Evolutionary conservation across 257 asterid genomes (phyloP), one percentile per base, ranked within the genome.

Genomic region (Solanum gandarillasii): DNA sequence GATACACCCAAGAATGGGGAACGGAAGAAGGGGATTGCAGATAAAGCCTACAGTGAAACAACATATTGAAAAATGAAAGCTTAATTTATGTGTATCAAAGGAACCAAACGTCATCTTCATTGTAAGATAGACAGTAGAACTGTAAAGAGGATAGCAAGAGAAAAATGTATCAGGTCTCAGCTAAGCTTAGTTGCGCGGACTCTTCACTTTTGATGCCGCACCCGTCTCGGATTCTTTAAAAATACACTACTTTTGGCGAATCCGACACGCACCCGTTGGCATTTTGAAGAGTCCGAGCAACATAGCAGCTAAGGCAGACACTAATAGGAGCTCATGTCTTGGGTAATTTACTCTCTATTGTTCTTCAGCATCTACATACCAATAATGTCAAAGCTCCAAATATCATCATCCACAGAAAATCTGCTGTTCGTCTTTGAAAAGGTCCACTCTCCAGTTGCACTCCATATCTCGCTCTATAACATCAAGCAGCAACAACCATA

Each of bases 381-480:
- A 96, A 87, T 84, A 95, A 83, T 52, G 97, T 86, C 85, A 96
- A 68, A 84, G 98, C 96, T 92, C 99, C 99, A 93, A 95, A 94
- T 87, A 97, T 81, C 98, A 97, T 93, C 99, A 97, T 97, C 99
- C 99, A 96, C 94, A 97, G 91, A 92, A 97, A 97, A 92, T 97
- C 99, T 60, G 99, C 98, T 73, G 99, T 95, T 88, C 99, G 99
- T 86, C 98, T 92, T 90, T 93, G 90, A 86, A 95, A 97, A 71
- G 99, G 98, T 88, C 96, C 99, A 87, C 76, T 90, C 90, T 97
- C 99, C 87, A 97, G 94, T 91, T 96, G 99, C 90, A 95, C 98
- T 87, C 99, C 99, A 87, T 97, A 97, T 93, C 99, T 94, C 87
- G 98, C 99, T 94, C 99, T 97, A 91, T 23, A 83, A 52, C 86